phyloP scores from a whole-genome alignment of 1,284 basidiomycete species.

The Puccinia novopanici region DNA sequence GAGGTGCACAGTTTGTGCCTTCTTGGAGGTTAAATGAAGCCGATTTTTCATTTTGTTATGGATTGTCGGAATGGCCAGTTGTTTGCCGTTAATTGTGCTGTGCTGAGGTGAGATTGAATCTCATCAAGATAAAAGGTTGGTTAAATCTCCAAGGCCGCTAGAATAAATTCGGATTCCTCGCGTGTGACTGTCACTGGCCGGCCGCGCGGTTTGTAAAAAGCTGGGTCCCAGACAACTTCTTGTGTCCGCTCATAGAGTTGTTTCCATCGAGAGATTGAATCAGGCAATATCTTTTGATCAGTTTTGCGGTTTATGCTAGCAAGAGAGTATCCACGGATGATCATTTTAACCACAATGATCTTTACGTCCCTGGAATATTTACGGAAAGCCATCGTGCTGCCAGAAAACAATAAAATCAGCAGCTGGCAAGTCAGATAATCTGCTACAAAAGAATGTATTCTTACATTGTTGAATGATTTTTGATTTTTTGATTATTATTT shows the following conservation, averaged over 20 bases:
- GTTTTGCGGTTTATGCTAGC: not conserved
- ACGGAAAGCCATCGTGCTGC: not conserved
- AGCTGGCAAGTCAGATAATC: no score
- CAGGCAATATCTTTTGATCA: not conserved
- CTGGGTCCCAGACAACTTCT: no score
- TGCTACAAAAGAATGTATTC: no score
- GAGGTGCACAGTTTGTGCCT: not conserved
- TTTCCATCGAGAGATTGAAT: not conserved
- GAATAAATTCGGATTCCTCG: not conserved
- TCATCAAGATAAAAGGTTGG: no score
- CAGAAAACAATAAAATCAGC: no score
- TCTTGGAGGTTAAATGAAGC: not conserved
- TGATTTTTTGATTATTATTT: no score
- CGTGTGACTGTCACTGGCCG: not conserved
- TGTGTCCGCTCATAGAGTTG: not conserved
- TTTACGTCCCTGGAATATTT: not conserved
- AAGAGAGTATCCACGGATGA: no score
- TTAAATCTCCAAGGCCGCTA: not conserved
- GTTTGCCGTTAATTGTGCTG: no score
- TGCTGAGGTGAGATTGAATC: no score
- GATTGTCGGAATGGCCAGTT: not conserved
- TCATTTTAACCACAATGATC: not conserved
- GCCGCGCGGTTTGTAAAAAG: not conserved
- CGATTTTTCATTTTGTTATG: not conserved
- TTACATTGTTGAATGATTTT: no score